These are phyloP conservation scores for Crotalaria pallida DNA, from an alignment of 306 rosid species.

Conservation along the genomic window DNA sequence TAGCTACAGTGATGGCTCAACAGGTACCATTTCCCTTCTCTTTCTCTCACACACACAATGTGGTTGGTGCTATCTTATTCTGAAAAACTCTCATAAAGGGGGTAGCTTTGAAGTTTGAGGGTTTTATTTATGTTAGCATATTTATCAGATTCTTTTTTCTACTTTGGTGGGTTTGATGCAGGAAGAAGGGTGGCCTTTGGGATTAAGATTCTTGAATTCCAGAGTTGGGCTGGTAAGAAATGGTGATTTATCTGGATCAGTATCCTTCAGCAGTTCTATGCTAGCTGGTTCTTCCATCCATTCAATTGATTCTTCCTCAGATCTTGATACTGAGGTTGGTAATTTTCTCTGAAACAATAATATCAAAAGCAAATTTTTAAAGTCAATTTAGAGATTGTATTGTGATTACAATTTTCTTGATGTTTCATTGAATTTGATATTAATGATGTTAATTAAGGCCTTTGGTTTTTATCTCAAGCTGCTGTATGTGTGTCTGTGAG, in stretches of 20 bases:
- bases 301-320: conserved; percentile 43
- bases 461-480: conserved; percentile 7
- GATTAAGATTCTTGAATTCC: conserved; percentile 61
- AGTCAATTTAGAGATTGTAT: not conserved
- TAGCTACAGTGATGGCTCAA: conserved; percentile 42
- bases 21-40: conserved; percentile 28
- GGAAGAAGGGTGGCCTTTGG: conserved; percentile 88
- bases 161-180: conserved; percentile 8
- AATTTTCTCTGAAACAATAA: not conserved
- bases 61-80: not conserved
- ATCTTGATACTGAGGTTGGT: conserved; percentile 57
- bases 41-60: not conserved
- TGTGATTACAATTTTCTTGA: not conserved
- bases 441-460: not conserved
- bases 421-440: not conserved
- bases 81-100: not conserved
- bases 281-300: conserved; percentile 44
- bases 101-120: conserved; percentile 5
- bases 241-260: conserved; percentile 42
- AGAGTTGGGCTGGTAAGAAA: conserved; percentile 50
- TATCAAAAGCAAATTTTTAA: not conserved
- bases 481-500: too few species aligned
- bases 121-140: not conserved
- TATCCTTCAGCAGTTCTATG: conserved; percentile 58
- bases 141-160: not conserved